Evolutionary conservation across 768 basidiomycete genomes (phyloP), one percentile per base, ranked within the genome.

Genomic region (Galerina marginata): DNA sequence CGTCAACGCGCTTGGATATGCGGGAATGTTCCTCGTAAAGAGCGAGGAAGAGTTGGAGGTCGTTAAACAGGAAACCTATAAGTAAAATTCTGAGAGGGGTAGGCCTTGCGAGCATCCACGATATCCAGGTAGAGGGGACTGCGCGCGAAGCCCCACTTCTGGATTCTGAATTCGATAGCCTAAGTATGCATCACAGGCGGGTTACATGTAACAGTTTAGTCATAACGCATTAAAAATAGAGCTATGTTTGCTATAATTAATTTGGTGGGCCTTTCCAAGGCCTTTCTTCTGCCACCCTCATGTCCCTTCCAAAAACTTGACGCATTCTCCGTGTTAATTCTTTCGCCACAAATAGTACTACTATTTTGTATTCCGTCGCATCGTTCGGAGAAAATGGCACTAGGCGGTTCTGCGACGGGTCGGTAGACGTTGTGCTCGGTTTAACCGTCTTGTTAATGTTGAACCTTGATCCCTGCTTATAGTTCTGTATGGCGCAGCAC

Each of bases 1-100:
- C 67, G 80, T 98, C 44, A 97, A 98, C 72, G 83, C 96, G 46
- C 81, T 97, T 49, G 96, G 93, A 12, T 97, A 90, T 71, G 91
- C 93, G 6, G 96, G 96, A 1, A 86, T 93, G 88, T 67, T 97
- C 61, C 83, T 97, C 56, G 93, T 92, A 25, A 93, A 91, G 78
- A 93, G 90, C 63, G 85, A 90, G 55, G 81, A 81, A 16, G 93
- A 96, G 75, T 72, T 93, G 51, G 85, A 87, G 56, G 83, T 81
- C 2, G 82, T 97, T 43, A 85, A 85, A 72, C 73, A 76, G 59
- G 87, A 89, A 71, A 83, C 86, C 86, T 1, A 75, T 91, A 26
- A 77, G 80, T 7, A 85, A 79, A 58, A 88, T 95, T 37, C 70
- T 95, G 63, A 74, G 78, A 50, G 81, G 76, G 16, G 90, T 93